Percentiles rank a stretch among this genome's conserved stretches.
Evolutionary conservation across 2,329 filamentous ascomycete species (phyloP).

Genomic region (Colletotrichum eleusines): DNA sequence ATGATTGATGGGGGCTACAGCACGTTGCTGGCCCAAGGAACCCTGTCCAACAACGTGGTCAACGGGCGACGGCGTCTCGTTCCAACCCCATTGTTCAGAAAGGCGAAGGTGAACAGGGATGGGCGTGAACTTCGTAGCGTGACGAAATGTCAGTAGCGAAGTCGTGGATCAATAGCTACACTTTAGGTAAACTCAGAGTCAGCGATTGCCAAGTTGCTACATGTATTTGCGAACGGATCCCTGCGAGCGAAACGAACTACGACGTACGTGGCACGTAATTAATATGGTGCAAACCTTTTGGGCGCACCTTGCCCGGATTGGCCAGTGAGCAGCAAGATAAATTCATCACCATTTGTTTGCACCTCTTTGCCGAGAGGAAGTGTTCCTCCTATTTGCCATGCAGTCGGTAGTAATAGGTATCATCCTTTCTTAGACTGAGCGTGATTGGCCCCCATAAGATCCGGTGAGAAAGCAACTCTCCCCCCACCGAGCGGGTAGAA

Average conservation of each 20-base stretch:
- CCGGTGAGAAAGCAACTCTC: background rate
- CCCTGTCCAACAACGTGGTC: constrained; percentile 11
- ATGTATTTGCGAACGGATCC: background rate
- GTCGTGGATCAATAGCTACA: background rate
- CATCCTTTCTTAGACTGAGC: background rate
- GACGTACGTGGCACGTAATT: no score
- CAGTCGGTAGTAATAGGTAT: no score
- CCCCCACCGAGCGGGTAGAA: background rate
- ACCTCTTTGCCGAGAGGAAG: background rate
- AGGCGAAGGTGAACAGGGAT: constrained; percentile 2
- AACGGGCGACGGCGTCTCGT: constrained; percentile 6
- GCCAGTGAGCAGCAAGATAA: constrained; percentile 9
- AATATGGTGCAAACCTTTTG: no score
- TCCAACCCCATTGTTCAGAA: background rate
- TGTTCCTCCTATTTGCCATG: background rate
- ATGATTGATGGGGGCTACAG: constrained; percentile 2
- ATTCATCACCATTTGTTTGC: constrained; percentile 23
- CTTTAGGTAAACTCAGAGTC: no score
- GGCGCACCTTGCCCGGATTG: background rate
- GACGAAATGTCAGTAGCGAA: background rate
- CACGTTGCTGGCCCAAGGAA: constrained; percentile 5
- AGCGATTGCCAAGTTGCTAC: background rate
- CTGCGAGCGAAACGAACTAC: background rate
- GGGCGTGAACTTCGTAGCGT: constrained; percentile 17
- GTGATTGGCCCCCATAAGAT: background rate